Base-by-base conservation (phyloP, 441 rosid species). In the Biscutella laevigata region DNA sequence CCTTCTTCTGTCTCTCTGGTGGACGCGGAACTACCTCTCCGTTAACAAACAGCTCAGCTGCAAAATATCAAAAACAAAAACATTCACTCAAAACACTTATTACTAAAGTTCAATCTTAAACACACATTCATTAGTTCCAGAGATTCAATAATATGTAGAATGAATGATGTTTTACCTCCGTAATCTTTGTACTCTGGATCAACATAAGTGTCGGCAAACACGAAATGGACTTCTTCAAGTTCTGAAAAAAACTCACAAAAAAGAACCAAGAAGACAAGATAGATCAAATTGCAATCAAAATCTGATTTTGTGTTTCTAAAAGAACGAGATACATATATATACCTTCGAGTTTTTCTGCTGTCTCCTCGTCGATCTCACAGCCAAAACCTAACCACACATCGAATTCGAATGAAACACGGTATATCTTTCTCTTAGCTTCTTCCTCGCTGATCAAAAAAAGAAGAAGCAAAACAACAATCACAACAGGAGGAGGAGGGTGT, bases 331-430 rank as follows among this genome's bases (percentile, higher is more conserved):
- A 19, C 5, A n/a, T n/a, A n/a, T n/a, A 27, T 11, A 41, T 40
- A 89, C 95, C 91, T 71, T 86, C 92, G 0, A 90, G 81, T 75
- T 86, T 84, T 65, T 82, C 79, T 6, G 95, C 77, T 7, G 91
- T 82, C 71, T 86, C 97, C 71, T 90, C 95, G 56, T 86, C 95
- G 47, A 90, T 66, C 76, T 86, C 94, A 70, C 94, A 81, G 2
- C 97, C 95, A 29, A 89, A 89, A 6, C 95, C 95, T 47, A 86
- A 81, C 59, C 84, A 89, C 70, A 91, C 84, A n/a, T n/a, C n/a
- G n/a, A n/a, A n/a, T 64, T 89, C 95, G 26, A 94, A 89, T 0
- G 94, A 89, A 22, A 86, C 91, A 52, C 86, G 86, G 61, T 84
- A 90, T 28, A 90, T 86, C 81, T 84, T 90, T 70, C 57, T 71